Evolutionary conservation across 2,329 filamentous ascomycete genomes (phyloP), one percentile per base, ranked within the genome.

Genomic region (Phoma sp.): DNA sequence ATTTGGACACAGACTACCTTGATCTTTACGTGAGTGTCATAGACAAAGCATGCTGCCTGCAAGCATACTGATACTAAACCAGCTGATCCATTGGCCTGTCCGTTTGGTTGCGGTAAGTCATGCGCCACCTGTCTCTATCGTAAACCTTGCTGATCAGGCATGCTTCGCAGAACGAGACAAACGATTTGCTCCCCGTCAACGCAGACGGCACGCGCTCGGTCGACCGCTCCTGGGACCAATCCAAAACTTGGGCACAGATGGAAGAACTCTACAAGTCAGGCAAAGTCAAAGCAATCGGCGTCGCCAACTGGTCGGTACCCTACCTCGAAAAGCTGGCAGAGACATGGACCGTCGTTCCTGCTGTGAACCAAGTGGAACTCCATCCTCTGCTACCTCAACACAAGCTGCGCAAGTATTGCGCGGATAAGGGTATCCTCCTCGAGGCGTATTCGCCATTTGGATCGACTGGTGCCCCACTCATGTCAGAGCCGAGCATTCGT

Each of bases 261-360:
- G 84, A 89, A 76, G 88, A 88, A 79, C 78, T 91, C 37, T 76
- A 85, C 17, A 82, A 75, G 7, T 85, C 84, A 32, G 86, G 86
- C 75, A 90, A 91, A 77, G 88, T 88, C 39, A 83, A 81, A 74
- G 90, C 90, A 77, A 91, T 93, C 72, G 90, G 90, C 63, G 88
- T 94, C 51, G 91, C 88, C 73, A 95, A 94, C 82, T 94, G 94
- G 74, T 88, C 83, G 56, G 89, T 92, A 70, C 84, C 80, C 73
- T 89, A 92, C 75, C 78, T 94, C 24, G 87, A 91, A 80, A 88
- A 84, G 71, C 81, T 79, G 54, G 78, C 93, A 52, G 85, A 82
- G 63, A 83, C 88, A 65, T 82, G 84, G 15, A 81, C 78, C 55
- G 84, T 81, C 75, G 86, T 86, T 76, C 82, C 81, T 4, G 87